Percentiles rank a stretch among this genome's conserved stretches.
Evolutionary conservation across 768 basidiomycete genomes (phyloP).

Genomic region (Sarcodon sp.): DNA sequence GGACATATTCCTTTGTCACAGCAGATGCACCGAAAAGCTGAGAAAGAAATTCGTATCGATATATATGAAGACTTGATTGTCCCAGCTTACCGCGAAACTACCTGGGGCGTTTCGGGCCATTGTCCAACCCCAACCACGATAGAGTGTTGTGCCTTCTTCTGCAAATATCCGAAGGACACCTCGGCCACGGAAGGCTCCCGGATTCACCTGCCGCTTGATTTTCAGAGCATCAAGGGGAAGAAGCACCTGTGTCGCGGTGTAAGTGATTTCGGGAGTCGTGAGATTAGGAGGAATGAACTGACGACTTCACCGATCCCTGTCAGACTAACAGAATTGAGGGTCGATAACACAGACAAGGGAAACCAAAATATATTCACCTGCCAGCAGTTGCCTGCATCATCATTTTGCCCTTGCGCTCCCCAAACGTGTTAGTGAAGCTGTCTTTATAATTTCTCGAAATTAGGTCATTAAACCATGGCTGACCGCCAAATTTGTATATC

Average conservation of each 20-base stretch:
- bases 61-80: background rate
- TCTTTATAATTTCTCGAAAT: constrained; percentile 73
- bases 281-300: constrained; percentile 11
- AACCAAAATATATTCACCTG: constrained; percentile 36
- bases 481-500: constrained; percentile 96
- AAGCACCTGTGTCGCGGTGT: constrained; percentile 42
- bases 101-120: constrained; percentile 97
- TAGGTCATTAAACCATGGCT: constrained; percentile 94
- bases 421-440: constrained; percentile 74
- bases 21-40: constrained; percentile 97
- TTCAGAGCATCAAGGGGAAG: constrained; percentile 94
- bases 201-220: constrained; percentile 97
- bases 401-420: constrained; percentile 91
- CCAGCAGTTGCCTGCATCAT: constrained; percentile 93
- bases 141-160: constrained; percentile 87
- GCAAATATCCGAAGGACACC: constrained; percentile 80
- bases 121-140: constrained; percentile 99
- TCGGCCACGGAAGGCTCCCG: constrained; percentile 93
- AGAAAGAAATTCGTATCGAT: background rate
- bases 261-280: background rate
- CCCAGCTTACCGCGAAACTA: constrained; percentile 68
- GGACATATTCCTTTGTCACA: constrained; percentile 84
- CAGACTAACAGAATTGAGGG: constrained; percentile 22
- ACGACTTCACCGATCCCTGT: constrained; percentile 93
- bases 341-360: background rate